Base-by-base conservation (phyloP, 352 stramenopile genomes). In the Globisporangium nunn region DNA sequence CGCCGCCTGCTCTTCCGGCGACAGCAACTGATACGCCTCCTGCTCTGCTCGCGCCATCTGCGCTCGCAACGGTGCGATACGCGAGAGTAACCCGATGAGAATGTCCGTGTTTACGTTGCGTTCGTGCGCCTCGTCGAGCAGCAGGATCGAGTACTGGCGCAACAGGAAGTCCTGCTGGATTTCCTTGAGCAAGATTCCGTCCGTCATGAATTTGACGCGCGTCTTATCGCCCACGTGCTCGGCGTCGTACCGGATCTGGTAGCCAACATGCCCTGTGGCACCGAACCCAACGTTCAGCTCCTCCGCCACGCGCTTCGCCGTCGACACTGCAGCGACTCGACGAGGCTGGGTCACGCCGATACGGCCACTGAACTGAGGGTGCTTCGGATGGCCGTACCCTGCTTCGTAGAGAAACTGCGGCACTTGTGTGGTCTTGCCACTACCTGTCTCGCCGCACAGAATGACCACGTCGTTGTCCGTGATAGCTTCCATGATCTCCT, bases 401-500 rank as follows among this genome's bases (percentile, higher is more conserved):
- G 85, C 84, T 74, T 98, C 97, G 68, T 98, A 99, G 41, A 99
- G 71, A 72, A 99, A 99, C 70, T 99, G 97, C 31, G 97, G 97
- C 56, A 99, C 87, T 54, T 99, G 96, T 4, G 96, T 99, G 8
- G 87, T 98, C 71, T 99, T 99, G 50, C 97, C 97, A 75, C 81
- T 97, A 29, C 97, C 97, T 8, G 97, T 99, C 60, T 99, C 97
- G 66, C 94, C 96, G 65, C 96, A 99, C 6, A 99, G 58, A 50
- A 99, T 98, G 15, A 98, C 85, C n/a, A 98, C 96, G 66, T 98
- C 91, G 61, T 98, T 91, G 1, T 92, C 70, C 12, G 75, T 74
- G 54, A 99, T 96, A 0, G 95, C 81, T 65, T 99, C 97, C 75
- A 99, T 98, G 60, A 99, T 99, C 77, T 99, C 97, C 73, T 98